Conservation (phyloP, 805 yeast genomes). For the Saccharomycopsis sp. region DNA sequence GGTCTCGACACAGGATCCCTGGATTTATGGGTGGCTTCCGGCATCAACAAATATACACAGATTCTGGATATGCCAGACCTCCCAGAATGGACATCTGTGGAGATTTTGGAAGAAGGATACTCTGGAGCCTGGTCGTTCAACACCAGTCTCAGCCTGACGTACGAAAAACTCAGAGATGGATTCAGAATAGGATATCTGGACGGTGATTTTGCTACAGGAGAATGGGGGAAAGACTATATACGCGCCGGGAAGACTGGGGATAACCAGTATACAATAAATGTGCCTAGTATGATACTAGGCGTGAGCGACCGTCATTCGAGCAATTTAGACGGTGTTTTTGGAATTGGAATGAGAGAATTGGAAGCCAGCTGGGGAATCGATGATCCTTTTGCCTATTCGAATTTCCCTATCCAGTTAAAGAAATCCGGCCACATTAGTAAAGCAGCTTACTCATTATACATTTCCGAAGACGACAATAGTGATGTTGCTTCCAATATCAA, state of each 20-base stretch:
- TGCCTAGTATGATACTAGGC: background rate
- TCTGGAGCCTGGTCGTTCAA: background rate
- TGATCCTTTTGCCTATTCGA: background rate
- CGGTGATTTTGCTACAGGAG: background rate
- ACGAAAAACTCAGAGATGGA: background rate
- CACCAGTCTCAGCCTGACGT: background rate
- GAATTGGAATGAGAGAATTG: background rate
- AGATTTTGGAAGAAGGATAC: background rate
- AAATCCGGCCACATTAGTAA: background rate
- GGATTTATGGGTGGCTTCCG: background rate
- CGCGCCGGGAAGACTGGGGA: background rate
- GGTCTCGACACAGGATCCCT: background rate
- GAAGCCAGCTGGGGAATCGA: background rate
- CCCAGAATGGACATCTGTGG: background rate
- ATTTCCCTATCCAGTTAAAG: background rate
- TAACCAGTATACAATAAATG: background rate
- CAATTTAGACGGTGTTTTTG: background rate
- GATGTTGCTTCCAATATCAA: conserved; percentile 28
- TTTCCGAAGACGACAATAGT: conserved; percentile 25
- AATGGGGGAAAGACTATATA: background rate
- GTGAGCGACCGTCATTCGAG: background rate
- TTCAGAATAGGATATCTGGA: background rate
- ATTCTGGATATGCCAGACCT: background rate
- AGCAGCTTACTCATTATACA: background rate
- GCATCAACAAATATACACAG: background rate